Evolutionary conservation across 1,139 yeast species (phyloP), one percentile per base, ranked within the genome.

Genomic region (Arxiozyma slooffiae): DNA sequence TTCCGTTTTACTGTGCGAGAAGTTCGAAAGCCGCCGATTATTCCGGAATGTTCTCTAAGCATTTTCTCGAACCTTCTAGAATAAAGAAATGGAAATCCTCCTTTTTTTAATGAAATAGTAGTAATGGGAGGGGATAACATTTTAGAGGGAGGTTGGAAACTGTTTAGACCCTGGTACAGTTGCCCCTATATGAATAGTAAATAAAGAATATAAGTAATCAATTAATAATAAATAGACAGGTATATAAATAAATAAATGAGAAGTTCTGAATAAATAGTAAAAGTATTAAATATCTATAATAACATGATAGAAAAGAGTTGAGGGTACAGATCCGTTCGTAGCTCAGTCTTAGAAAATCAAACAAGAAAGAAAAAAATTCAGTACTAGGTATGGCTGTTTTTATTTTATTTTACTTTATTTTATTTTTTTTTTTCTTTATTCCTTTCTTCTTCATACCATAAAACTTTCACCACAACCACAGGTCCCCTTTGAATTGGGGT

Each of bases 401-500:
- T 4, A 7, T 37, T 37, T 37, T 17, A 3, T 9, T 17, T 37
- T 37, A 3, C 9, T 17, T 17, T 37, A 8, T 37, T 8, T 17
- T 37, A 14, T 17, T 26, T n/a, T n/a, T n/a, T n/a, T n/a, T n/a
- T n/a, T n/a, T n/a, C n/a, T n/a, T n/a, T n/a, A n/a, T n/a, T n/a
- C n/a, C n/a, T 37, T 37, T 14, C 20, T 39, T 18, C 6, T 23
- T 41, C 18, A 22, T 7, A 89, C 96, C 97, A 90, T 90, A 68
- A 92, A 92, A 7, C 96, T 87, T 71, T 92, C 98, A 51, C 97
- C 98, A 69, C 98, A 92, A 18, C 98, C 98, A 71, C 98, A 92
- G 50, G 96, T 86, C 37, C 97, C 97, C 72, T 90, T 92, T 46
- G 95, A 85, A 69, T 92, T 92, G 54, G 98, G 98, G 68, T 92